Evolutionary conservation across 176 grass and related monocot genomes (phyloP).

Genomic region (Ananas comosus): DNA sequence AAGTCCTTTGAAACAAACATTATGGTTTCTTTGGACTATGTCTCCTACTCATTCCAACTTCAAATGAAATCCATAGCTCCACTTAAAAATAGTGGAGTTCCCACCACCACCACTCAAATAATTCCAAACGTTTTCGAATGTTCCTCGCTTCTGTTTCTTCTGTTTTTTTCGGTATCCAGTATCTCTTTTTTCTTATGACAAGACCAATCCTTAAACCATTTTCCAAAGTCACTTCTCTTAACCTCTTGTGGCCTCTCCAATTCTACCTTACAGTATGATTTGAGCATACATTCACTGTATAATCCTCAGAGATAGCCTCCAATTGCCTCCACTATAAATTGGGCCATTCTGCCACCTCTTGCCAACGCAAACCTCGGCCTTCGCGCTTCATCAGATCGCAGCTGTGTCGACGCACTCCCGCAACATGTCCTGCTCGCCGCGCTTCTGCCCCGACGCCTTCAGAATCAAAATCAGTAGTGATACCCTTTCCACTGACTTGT

Average conservation of each 20-base stretch:
- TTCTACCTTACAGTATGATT: too few species aligned
- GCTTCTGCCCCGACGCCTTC: slow-evolving; percentile 22
- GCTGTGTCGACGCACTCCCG: slow-evolving; percentile 23
- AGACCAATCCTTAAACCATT: too few species aligned
- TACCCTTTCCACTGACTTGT: slow-evolving; percentile 25
- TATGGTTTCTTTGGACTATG: too few species aligned
- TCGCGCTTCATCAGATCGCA: not conserved
- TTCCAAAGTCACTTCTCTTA: too few species aligned
- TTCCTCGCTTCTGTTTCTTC: too few species aligned
- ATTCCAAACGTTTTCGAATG: not conserved
- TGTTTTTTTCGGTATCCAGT: too few species aligned
- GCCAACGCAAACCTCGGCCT: not conserved
- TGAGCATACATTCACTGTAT: too few species aligned
- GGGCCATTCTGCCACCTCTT: not conserved
- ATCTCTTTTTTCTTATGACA: too few species aligned
- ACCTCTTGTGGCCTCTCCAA: too few species aligned
- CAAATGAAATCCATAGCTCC: too few species aligned
- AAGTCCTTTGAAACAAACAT: too few species aligned
- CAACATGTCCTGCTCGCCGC: slow-evolving; percentile 4
- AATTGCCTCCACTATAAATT: not conserved
- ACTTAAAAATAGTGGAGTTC: not conserved
- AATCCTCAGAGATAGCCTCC: not conserved
- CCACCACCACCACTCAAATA: not conserved
- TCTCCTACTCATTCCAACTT: too few species aligned
- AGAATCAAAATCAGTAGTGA: not conserved